A percentile compares a stretch with the other conserved stretches of the same genome.
phyloP scores from a whole-genome alignment of 2,329 filamentous ascomycete species.

The Ophiostoma ulmi region DNA sequence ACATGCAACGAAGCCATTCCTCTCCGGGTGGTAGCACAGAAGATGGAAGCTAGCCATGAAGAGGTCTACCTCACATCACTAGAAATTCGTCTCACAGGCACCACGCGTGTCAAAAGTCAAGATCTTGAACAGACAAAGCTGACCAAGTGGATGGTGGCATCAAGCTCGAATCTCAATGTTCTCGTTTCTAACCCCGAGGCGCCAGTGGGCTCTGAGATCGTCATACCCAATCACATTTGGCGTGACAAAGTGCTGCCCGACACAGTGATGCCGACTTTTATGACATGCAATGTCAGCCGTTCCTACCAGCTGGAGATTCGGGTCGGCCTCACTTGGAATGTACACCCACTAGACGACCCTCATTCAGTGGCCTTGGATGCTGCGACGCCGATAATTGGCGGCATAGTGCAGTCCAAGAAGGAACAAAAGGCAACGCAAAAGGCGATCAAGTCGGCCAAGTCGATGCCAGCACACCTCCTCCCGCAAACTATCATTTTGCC shows the following conservation, averaged over 20 bases:
- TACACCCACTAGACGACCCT: constrained; percentile 37
- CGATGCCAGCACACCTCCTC: constrained; percentile 30
- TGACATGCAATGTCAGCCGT: constrained; percentile 79
- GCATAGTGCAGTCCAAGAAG: constrained; percentile 18
- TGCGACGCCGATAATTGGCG: not conserved
- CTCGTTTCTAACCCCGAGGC: constrained; percentile 58
- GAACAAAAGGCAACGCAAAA: constrained; percentile 30
- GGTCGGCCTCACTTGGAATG: constrained; percentile 71
- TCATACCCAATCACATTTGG: constrained; percentile 71
- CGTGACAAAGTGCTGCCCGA: constrained; percentile 67
- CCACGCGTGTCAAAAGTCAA: constrained; percentile 73
- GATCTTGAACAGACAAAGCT: constrained; percentile 65
- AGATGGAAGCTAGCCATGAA: constrained; percentile 63
- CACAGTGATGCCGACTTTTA: constrained; percentile 80
- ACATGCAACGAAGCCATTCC: constrained; percentile 86
- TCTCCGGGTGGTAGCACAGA: constrained; percentile 72
- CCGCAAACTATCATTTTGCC: constrained; percentile 75
- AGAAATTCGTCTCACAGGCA: constrained; percentile 75
- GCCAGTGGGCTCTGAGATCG: constrained; percentile 59
- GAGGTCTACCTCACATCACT: constrained; percentile 70
- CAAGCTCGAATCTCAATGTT: constrained; percentile 64
- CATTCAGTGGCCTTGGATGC: not conserved
- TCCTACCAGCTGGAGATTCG: constrained; percentile 79
- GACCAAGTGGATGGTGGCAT: constrained; percentile 70
- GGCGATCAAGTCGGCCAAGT: constrained; percentile 35